phyloP scores from a whole-genome alignment of 2,329 filamentous ascomycete genomes.

The Epicoccum nigrum region DNA sequence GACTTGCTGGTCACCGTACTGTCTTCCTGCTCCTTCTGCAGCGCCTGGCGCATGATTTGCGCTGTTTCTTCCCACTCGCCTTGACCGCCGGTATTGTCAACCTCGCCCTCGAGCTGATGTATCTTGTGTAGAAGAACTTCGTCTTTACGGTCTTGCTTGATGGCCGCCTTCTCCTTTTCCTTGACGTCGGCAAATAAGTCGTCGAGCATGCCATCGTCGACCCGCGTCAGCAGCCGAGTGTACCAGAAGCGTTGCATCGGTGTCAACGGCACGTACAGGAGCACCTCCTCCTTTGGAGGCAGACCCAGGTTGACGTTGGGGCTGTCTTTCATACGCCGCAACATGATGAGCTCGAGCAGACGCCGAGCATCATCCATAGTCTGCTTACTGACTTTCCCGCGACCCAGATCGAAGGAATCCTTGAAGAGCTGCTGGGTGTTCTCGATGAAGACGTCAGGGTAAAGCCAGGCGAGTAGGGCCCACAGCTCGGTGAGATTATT shows the following conservation, averaged over 20 bases:
- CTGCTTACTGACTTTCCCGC: slow-evolving; percentile 59
- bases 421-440: slow-evolving; percentile 60
- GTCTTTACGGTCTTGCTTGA: slow-evolving; percentile 48
- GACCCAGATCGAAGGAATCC: slow-evolving; percentile 62
- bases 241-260: slow-evolving; percentile 66
- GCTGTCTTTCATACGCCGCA: slow-evolving; percentile 63
- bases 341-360: slow-evolving; percentile 64
- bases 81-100: slow-evolving; percentile 3
- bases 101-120: slow-evolving; percentile 34
- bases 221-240: slow-evolving; percentile 60
- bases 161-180: slow-evolving; percentile 50
- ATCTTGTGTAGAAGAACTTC: slow-evolving; percentile 42
- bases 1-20: slow-evolving; percentile 32
- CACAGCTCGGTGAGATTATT: slow-evolving; percentile 65
- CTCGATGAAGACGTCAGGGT: slow-evolving; percentile 62
- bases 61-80: slow-evolving; percentile 70
- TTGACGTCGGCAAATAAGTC: slow-evolving; percentile 59
- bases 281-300: slow-evolving; percentile 62
- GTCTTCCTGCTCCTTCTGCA: slow-evolving; percentile 50
- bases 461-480: slow-evolving; percentile 64
- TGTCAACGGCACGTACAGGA: slow-evolving; percentile 63
- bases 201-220: slow-evolving; percentile 58
- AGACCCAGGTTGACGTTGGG: slow-evolving; percentile 61
- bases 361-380: slow-evolving; percentile 61
- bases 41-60: slow-evolving; percentile 95